phyloP scores from a whole-genome alignment of 1,284 basidiomycete species.

The Naganishia sp. region DNA sequence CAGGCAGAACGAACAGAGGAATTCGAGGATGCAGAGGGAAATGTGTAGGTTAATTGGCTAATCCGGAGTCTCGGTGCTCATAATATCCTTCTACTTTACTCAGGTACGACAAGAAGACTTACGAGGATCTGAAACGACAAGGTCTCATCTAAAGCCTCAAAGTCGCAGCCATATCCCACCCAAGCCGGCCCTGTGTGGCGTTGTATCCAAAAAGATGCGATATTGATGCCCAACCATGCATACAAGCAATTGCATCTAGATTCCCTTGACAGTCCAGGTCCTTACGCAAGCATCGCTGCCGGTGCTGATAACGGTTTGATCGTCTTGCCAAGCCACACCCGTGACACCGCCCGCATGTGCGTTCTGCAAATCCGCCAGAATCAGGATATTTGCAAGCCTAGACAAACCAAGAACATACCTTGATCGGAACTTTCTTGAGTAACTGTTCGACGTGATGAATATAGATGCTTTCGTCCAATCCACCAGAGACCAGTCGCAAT shows the following conservation, averaged over 20 bases:
- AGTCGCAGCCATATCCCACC: not conserved
- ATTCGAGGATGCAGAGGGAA: conserved; percentile 93
- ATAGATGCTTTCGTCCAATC: conserved; percentile 88
- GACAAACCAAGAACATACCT: conserved; percentile 52
- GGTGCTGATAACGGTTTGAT: conserved; percentile 64
- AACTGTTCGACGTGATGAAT: conserved; percentile 81
- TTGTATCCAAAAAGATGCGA: not conserved
- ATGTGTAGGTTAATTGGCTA: conserved; percentile 62
- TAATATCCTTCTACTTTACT: no score
- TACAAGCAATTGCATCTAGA: conserved; percentile 21
- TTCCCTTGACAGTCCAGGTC: conserved; percentile 60
- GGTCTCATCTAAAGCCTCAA: conserved; percentile 45
- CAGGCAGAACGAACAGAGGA: conserved; percentile 94
- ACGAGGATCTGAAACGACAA: conserved; percentile 53
- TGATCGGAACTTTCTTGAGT: conserved; percentile 76
- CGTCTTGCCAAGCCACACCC: conserved; percentile 73
- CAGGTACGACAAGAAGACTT: conserved; percentile 49
- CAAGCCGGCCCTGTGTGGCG: not conserved
- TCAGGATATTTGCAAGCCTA: conserved; percentile 1
- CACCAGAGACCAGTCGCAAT: conserved; percentile 77
- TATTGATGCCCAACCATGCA: not conserved
- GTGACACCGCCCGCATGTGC: conserved; percentile 79
- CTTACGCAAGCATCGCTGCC: conserved; percentile 83
- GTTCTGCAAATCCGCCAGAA: conserved; percentile 56
- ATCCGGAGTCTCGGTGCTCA: no score